phyloP scores from a whole-genome alignment of 371 early-diverging fungal genomes.

The Cokeromyces recurvatus region DNA sequence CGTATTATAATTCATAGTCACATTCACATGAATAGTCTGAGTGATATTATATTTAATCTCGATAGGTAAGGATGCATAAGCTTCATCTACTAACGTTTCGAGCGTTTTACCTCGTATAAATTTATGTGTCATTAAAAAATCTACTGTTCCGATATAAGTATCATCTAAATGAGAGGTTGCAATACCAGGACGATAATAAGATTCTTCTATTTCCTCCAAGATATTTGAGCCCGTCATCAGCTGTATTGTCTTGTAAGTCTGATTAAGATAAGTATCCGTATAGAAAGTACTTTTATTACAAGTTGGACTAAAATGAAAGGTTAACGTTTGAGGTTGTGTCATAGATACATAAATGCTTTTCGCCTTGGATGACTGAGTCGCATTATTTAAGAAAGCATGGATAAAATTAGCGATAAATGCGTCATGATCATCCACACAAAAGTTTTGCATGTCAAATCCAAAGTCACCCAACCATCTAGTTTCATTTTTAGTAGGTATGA shows the following conservation, averaged over 20 bases:
- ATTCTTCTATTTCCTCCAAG: neutral
- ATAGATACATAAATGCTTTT: constrained; percentile 16
- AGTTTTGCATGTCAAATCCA: constrained; percentile 22
- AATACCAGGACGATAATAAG: constrained; percentile 21
- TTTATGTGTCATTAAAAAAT: constrained; percentile 35
- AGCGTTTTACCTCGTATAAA: constrained; percentile 25
- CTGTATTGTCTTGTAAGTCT: constrained; percentile 7
- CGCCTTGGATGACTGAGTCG: constrained; percentile 13
- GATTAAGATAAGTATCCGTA: constrained; percentile 6
- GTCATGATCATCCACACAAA: constrained; percentile 9
- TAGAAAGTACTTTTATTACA: neutral
- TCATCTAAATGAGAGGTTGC: constrained; percentile 39
- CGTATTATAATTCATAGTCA: constrained; percentile 3
- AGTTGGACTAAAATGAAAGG: constrained; percentile 1
- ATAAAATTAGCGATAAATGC: constrained; percentile 25
- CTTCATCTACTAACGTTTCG: constrained; percentile 19
- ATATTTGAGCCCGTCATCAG: constrained; percentile 10
- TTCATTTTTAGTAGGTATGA: constrained; percentile 5
- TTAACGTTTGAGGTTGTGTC: constrained; percentile 6
- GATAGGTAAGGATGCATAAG: constrained; percentile 14
- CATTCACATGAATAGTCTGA: neutral
- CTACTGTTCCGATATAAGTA: constrained; percentile 26
- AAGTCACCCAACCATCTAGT: constrained; percentile 10
- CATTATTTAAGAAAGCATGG: constrained; percentile 17
- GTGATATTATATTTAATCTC: constrained; percentile 7